Evolutionary conservation across 306 rosid species (phyloP), one percentile per base, ranked within the genome.

Genomic region (Malus sylvestris): DNA sequence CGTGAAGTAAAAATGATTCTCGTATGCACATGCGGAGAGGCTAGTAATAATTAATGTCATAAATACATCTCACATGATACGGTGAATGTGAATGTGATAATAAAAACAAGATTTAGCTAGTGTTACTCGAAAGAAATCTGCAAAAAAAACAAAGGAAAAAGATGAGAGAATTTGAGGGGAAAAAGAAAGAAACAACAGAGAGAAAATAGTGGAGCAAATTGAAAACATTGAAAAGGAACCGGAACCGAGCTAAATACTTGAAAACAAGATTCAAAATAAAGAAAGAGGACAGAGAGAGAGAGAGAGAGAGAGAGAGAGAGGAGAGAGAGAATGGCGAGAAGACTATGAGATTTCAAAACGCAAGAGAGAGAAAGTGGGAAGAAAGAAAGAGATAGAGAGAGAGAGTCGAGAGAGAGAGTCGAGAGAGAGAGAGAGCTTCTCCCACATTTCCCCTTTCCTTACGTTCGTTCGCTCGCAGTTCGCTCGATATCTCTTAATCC

Each of bases 331-430:
- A 7, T 20, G 49, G 32, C 13, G 72, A 66, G 57, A 73, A 45
- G 40, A 67, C 14, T 15, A 15, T 32, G 40, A 29, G 59, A 61
- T 73, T 78, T 79, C 83, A 67, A 79, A 73, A 51, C 83, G 78
- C 53, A 19, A 77, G 76, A 75, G 82, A 82, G 78, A 68, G 77
- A 78, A 44, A 77, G 78, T 58, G 75, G 74, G 65, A 70, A 51
- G 77, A 79, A 33, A 78, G 71, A 61, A 70, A 82, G 30, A 53
- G 68, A 78, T 74, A 61, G 49, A 53, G 68, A 53, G 77, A 60
- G 76, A 76, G 4, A 51, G 66, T 65, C 23, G 51, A 61, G 49
- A 53, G 68, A 53, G 77, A 60, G 76, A 76, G 4, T n/a, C 23
- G 51, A 61, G 49, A 53, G 68, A 53, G 77, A 60, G 76, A 76